Conservation (phyloP, 345 rosid species). For the Hibiscus syriacus region DNA sequence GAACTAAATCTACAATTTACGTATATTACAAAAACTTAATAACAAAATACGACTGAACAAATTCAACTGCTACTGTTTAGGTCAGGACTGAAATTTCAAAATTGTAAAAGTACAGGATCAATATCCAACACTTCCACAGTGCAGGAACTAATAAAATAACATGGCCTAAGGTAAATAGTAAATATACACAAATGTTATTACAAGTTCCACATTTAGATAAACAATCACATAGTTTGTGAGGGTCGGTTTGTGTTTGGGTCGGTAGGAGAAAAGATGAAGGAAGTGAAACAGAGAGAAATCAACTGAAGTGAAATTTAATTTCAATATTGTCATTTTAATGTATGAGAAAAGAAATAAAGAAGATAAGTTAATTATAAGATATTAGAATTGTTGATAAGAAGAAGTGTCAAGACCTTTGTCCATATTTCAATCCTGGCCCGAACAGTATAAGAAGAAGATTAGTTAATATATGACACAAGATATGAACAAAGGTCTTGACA, state of each 20-base stretch:
- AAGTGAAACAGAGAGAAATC: neutral
- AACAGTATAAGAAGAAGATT: no score
- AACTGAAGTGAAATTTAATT: neutral
- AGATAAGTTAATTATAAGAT: neutral
- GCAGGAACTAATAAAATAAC: no score
- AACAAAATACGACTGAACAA: no score
- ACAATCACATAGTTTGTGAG: neutral
- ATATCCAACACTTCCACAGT: no score
- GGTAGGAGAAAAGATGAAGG: neutral
- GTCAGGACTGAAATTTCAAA: no score
- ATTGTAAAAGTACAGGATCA: no score
- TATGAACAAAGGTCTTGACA: neutral
- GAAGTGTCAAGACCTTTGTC: neutral
- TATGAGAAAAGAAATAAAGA: neutral
- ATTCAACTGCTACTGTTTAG: no score
- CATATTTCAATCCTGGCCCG: no score
- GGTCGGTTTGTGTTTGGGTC: neutral
- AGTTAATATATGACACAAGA: neutral
- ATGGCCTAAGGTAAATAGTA: neutral
- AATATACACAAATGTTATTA: neutral
- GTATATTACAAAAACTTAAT: no score
- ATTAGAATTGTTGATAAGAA: neutral
- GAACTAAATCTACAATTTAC: no score
- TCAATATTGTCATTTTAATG: no score
- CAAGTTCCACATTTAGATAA: neutral